Percentiles rank a stretch among this genome's conserved stretches.
Conservation (phyloP, 441 rosid genomes). For the Bruguiera hainesii region DNA sequence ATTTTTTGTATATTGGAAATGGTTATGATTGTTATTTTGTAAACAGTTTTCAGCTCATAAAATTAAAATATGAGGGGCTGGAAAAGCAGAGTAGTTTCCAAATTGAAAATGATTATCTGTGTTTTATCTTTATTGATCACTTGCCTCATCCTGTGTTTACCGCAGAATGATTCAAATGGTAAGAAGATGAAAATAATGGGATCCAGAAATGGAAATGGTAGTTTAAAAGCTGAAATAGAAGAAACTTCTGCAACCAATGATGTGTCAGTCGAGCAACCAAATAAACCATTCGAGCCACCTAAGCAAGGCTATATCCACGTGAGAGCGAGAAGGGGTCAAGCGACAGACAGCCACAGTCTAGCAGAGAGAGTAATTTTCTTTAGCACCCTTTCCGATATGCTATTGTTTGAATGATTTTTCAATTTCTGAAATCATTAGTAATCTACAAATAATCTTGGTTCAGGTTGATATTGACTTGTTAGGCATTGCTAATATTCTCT, state of each 20-base stretch:
- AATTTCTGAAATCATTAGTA: background rate
- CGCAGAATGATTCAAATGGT: conserved; percentile 58
- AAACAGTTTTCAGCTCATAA: background rate
- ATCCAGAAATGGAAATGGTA: conserved; percentile 40
- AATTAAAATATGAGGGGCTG: conserved; percentile 6
- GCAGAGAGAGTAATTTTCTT: conserved; percentile 69
- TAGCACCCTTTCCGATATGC: conserved; percentile 7
- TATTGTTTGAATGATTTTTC: background rate
- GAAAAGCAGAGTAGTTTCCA: background rate
- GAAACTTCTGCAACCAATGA: conserved; percentile 54
- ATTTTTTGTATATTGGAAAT: background rate
- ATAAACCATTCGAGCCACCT: conserved; percentile 57
- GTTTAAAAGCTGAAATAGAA: conserved; percentile 58
- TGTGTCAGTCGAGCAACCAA: conserved; percentile 47
- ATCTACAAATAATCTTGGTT: background rate
- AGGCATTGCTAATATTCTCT: background rate
- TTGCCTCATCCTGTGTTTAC: conserved; percentile 18
- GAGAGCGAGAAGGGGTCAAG: conserved; percentile 83
- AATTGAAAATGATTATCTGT: background rate
- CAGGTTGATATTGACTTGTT: background rate
- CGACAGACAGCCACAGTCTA: conserved; percentile 84
- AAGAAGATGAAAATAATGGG: conserved; percentile 49
- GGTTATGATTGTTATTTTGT: background rate
- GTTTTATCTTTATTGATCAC: background rate
- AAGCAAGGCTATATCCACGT: conserved; percentile 73